These are phyloP conservation scores for Diversispora epigaea DNA, from an alignment of 192 early-diverging fungal genomes.

Conservation along the genomic window DNA sequence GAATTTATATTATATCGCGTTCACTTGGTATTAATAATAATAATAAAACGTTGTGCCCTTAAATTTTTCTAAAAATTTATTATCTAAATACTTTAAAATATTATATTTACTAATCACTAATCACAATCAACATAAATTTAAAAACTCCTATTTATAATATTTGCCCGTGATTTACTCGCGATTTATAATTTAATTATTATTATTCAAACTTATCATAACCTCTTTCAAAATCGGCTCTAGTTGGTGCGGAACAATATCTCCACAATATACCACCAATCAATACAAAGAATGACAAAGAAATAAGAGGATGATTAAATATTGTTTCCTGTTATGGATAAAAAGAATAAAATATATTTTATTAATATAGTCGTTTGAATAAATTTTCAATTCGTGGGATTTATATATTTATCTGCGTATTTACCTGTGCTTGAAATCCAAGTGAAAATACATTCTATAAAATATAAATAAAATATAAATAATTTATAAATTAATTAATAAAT, in stretches of 20 bases:
- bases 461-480: too few relatives aligned
- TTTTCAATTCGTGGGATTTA: background rate
- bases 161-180: too few relatives aligned
- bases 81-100: too few relatives aligned
- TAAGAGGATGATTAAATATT: background rate
- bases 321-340: background rate
- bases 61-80: too few relatives aligned
- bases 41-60: too few relatives aligned
- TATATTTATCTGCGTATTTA: background rate
- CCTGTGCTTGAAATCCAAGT: background rate
- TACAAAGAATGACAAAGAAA: background rate
- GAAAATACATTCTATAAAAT: constrained; percentile 1
- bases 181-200: background rate
- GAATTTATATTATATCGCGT: too few relatives aligned
- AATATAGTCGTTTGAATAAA: background rate
- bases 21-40: too few relatives aligned
- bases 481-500: background rate
- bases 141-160: too few relatives aligned
- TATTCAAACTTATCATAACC: constrained; percentile 8
- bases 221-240: background rate
- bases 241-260: background rate
- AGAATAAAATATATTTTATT: background rate
- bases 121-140: too few relatives aligned
- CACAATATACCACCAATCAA: background rate
- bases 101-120: too few relatives aligned